These are phyloP conservation scores for Teratosphaeria zuluensis DNA, from an alignment of 2,329 filamentous ascomycete genomes.

Conservation along the genomic window DNA sequence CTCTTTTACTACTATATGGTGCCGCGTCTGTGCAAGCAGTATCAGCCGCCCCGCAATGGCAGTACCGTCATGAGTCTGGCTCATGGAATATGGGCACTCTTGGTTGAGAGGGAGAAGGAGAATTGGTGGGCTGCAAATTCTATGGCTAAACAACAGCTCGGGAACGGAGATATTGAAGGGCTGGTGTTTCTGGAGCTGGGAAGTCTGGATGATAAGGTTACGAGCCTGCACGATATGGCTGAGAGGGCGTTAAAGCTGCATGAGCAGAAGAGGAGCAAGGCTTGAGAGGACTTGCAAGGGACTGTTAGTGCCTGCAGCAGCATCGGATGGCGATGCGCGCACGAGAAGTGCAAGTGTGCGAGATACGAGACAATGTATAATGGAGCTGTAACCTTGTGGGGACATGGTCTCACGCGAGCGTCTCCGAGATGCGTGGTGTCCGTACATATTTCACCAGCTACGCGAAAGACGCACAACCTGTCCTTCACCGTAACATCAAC, in stretches of 20 bases:
- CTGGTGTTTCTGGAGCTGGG: conserved; percentile 9
- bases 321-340: no score
- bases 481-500: no score
- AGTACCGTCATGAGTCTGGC: conserved; percentile 9
- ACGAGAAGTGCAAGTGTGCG: no score
- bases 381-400: no score
- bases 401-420: no score
- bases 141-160: conserved; percentile 7
- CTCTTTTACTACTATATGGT: conserved; percentile 13
- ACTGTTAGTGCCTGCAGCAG: no score
- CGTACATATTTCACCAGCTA: no score
- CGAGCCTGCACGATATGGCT: conserved; percentile 9
- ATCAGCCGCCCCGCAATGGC: conserved; percentile 5
- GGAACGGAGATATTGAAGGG: conserved; percentile 9
- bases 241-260: not conserved
- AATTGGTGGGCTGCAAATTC: conserved; percentile 6
- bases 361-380: no score
- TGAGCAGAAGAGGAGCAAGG: not conserved
- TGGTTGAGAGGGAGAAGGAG: conserved; percentile 4
- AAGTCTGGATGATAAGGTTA: conserved; percentile 5
- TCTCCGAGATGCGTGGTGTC: no score
- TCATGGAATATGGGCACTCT: conserved; percentile 6
- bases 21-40: conserved; percentile 10
- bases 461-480: no score
- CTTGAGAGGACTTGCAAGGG: no score